Evolutionary conservation across 345 rosid species (phyloP), one percentile per base, ranked within the genome.

Genomic region (Hypericum perforatum): DNA sequence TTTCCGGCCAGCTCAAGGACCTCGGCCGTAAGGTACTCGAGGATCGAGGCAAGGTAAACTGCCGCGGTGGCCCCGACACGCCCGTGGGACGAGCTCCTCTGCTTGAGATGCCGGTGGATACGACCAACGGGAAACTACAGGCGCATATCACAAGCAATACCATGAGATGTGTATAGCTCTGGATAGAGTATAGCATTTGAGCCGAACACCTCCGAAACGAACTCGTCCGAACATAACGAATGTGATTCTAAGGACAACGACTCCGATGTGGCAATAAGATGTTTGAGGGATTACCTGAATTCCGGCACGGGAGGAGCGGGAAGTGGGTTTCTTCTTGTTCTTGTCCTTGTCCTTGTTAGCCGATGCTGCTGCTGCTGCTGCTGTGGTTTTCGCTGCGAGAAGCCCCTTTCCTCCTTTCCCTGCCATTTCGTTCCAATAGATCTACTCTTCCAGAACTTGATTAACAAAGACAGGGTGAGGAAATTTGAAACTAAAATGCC

Each of bases 351-450:
- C 96, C 74, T 85, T 89, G 80, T 72, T 85, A 40, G n/a, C n/a
- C n/a, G n/a, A n/a, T n/a, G n/a, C n/a, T n/a, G n/a, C n/a, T n/a
- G n/a, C n/a, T n/a, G n/a, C n/a, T n/a, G 82, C 81, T 5, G 92
- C 85, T 6, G 82, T 79, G 37, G 97, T 89, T 69, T 89, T 89
- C 6, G 84, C 71, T 5, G 90, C 85, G 45, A 80, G 54, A 44
- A 85, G 95, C 1, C 95, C 90, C 49, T 85, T 85, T 6, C 97
- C 97, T 16, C 97, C 97, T 68, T 89, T 89, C 13, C 97, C 97
- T 41, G 88, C 97, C 97, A 89, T 85, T 29, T 58, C 67, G 43
- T 57, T 50, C 73, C 50, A n/a, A n/a, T n/a, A n/a, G n/a, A n/a
- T n/a, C n/a, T n/a, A n/a, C n/a, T n/a, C n/a, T n/a, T n/a, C n/a